Percentiles rank a stretch among this genome's conserved stretches.
Conservation (phyloP, 2,329 filamentous ascomycete genomes). For the Paracoccidioides brasiliensis region DNA sequence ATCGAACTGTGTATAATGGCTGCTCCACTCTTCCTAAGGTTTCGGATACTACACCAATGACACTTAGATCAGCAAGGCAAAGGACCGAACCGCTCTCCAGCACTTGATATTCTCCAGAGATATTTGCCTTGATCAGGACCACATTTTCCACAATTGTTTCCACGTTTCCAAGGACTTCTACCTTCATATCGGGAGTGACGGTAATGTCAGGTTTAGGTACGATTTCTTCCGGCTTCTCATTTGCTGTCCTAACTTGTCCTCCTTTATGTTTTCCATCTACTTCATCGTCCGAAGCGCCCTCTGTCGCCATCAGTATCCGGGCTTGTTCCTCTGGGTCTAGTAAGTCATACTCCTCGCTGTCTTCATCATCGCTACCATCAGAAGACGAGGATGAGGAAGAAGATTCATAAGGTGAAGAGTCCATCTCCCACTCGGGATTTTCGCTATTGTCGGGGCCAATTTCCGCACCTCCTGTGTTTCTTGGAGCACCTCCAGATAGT, state of each 20-base stretch:
- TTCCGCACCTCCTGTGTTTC: conserved; percentile 4
- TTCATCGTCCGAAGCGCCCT: conserved; percentile 68
- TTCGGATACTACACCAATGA: conserved; percentile 74
- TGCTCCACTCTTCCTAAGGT: conserved; percentile 74
- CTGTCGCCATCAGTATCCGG: conserved; percentile 70
- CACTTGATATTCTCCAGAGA: conserved; percentile 69
- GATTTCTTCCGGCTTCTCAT: conserved; percentile 55
- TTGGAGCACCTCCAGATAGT: background rate
- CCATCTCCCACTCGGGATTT: conserved; percentile 68
- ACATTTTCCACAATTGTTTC: conserved; percentile 67
- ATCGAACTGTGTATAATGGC: conserved; percentile 73
- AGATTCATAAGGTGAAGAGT: conserved; percentile 64
- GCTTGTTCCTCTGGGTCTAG: conserved; percentile 73
- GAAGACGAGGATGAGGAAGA: conserved; percentile 48
- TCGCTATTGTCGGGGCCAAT: conserved; percentile 16
- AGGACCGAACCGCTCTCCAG: conserved; percentile 74
- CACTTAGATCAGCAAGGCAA: conserved; percentile 58
- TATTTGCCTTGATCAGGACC: conserved; percentile 64
- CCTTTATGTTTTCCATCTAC: conserved; percentile 33
- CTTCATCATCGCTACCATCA: conserved; percentile 44
- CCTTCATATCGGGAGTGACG: conserved; percentile 64
- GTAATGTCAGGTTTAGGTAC: conserved; percentile 63
- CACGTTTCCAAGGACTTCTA: conserved; percentile 62
- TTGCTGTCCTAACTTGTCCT: conserved; percentile 59
- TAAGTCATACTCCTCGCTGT: conserved; percentile 49